Evolutionary conservation across 257 asterid genomes (phyloP).

Genomic region (Penstemon barbatus): DNA sequence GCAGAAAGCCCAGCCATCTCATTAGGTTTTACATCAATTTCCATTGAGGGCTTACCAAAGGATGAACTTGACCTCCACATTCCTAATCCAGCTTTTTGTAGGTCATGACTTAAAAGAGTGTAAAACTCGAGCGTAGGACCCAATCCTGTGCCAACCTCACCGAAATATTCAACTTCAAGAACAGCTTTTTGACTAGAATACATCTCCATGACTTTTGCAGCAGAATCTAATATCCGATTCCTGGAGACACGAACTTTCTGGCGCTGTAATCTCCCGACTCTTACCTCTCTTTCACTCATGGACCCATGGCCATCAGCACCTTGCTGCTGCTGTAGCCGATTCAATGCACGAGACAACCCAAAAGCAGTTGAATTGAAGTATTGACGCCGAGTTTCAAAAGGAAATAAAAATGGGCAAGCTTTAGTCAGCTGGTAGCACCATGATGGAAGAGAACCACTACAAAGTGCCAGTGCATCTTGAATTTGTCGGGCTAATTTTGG

Average conservation of each 20-base stretch:
- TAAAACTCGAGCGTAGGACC: slow-evolving; percentile 98
- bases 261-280: slow-evolving; percentile 88
- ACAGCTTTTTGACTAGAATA: slow-evolving; percentile 97
- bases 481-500: slow-evolving; percentile 93
- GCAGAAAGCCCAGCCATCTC: slow-evolving; percentile 22
- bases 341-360: slow-evolving; percentile 89
- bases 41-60: slow-evolving; percentile 48
- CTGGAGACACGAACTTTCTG: slow-evolving; percentile 99
- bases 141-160: slow-evolving; percentile 98
- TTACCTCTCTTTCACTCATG: slow-evolving; percentile 73
- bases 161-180: slow-evolving; percentile 98
- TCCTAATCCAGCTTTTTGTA: slow-evolving; percentile 79
- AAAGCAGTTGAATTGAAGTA: slow-evolving; percentile 98
- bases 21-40: slow-evolving; percentile 41
- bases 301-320: slow-evolving; percentile 91
- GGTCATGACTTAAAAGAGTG: slow-evolving; percentile 92
- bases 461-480: slow-evolving; percentile 96
- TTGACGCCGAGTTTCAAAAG: slow-evolving; percentile 97
- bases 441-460: slow-evolving; percentile 94
- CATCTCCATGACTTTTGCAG: slow-evolving; percentile 98
- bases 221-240: slow-evolving; percentile 88
- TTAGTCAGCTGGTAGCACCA: slow-evolving; percentile 99
- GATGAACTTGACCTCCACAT: slow-evolving; percentile 80
- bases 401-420: slow-evolving; percentile 95
- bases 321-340: slow-evolving; percentile 97